Percentiles rank a stretch among this genome's conserved stretches.
Evolutionary conservation across 2,329 filamentous ascomycete species (phyloP).

Genomic region (Colletotrichum lini): DNA sequence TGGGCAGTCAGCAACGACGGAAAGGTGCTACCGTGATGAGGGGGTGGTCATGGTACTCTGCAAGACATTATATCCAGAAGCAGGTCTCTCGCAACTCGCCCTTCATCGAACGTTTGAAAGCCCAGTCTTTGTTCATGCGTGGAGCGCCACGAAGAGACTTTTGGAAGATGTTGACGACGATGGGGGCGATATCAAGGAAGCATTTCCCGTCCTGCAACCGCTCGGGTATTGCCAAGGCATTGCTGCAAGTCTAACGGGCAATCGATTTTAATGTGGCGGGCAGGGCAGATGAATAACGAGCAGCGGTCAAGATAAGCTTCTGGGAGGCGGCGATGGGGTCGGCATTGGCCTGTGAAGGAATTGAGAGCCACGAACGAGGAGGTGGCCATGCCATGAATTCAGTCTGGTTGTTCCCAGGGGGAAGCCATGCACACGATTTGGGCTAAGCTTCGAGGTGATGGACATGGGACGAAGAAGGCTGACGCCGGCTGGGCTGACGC

Average conservation of each 20-base stretch:
- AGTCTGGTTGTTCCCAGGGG: not conserved
- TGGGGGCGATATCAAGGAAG: too few relatives aligned
- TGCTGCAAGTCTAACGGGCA: not conserved
- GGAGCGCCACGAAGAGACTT: not conserved
- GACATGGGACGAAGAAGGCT: not conserved
- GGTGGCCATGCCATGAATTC: not conserved
- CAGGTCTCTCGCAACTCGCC: not conserved
- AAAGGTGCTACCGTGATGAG: not conserved
- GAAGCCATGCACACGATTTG: not conserved
- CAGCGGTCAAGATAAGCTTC: not conserved
- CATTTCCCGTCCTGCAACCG: not conserved
- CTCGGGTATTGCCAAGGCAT: not conserved
- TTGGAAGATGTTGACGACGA: not conserved
- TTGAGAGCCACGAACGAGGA: not conserved
- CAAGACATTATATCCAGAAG: not conserved
- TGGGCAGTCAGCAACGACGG: not conserved
- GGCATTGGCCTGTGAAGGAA: not conserved
- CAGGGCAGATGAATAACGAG: not conserved
- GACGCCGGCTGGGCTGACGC: not conserved
- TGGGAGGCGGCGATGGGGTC: not conserved
- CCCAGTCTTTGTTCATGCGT: not conserved
- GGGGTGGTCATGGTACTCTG: not conserved
- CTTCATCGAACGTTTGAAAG: not conserved
- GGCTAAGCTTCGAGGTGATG: not conserved
- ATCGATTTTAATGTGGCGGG: not conserved